Base-by-base conservation (phyloP, 2,329 filamentous ascomycete species). In the Atkinsonella hypoxylon region DNA sequence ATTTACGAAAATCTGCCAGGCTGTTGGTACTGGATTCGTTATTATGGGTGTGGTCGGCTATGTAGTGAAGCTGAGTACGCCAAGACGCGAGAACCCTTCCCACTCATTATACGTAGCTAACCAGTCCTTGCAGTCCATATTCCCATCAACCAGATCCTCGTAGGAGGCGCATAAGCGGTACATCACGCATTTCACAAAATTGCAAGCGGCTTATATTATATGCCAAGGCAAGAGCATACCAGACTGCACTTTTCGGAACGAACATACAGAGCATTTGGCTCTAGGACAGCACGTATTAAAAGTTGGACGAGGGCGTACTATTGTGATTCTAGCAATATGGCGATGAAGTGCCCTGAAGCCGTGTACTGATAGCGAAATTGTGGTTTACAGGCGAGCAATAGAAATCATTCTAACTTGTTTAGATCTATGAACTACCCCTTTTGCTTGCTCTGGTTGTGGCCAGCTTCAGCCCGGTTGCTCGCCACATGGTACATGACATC, bases 21-120 rank as follows among this genome's bases (percentile, higher is more conserved):
- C 82, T 54, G 82, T 85, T 55, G 82, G 81, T 52, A 76, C 83
- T 55, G 82, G 82, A 53, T 85, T 85, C 69, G 66, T 85, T 55
- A 76, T 85, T 67, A 85, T 84, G 81, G 81, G 81, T 55, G 78
- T 79, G 45, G 82, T 85, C 52, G 82, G 82, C 55, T 85, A 84
- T 68, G 67, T 85, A 55, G 80, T 85, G 63, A 85, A 85, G 75
- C 74, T 85, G 62, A 82, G 79, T 82, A 72, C 47, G 76, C 57
- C 11, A 6, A 44, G 30, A 20, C 47, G 13, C 39, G 17, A 22
- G 15, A 39, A 8, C 18, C 6, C 8, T 34, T n/a, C 3, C 17
- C 18, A 13, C 22, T 17, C 6, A 11, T 13, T 0, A 3, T 40
- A 26, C 31, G 48, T 8, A 5, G 22, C 42, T 48, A 17, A 48